Conservation (phyloP, 176 grass and related monocot genomes). For the Puya raimondii region DNA sequence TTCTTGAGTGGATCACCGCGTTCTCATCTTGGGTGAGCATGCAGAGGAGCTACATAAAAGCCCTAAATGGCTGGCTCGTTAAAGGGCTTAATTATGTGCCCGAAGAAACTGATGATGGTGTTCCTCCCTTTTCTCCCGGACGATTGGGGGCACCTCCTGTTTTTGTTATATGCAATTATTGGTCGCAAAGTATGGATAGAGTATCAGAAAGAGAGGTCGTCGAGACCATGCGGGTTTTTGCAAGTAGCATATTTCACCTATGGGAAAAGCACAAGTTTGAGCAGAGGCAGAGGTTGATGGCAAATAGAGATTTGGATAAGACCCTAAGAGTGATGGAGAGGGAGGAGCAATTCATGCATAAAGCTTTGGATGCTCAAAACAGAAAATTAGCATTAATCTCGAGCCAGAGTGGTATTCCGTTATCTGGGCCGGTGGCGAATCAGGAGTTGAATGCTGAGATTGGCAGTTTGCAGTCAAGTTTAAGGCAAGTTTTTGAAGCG, state of each 20-base stretch:
- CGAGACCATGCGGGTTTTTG: conserved; percentile 30
- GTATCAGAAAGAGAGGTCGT: conserved; percentile 34
- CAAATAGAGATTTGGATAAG: conserved; percentile 32
- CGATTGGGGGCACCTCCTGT: conserved; percentile 58
- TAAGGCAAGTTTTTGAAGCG: conserved; percentile 44
- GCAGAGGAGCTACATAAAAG: conserved; percentile 42
- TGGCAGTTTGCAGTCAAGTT: conserved; percentile 29
- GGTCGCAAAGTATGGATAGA: conserved; percentile 32
- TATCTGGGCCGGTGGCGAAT: conserved; percentile 17
- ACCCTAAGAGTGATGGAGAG: conserved; percentile 41
- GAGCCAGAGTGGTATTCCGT: conserved; percentile 19
- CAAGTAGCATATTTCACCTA: conserved; percentile 29
- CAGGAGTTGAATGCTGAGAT: conserved; percentile 4
- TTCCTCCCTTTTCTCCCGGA: conserved; percentile 53
- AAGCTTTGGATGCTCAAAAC: conserved; percentile 24
- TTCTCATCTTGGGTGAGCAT: conserved; percentile 50
- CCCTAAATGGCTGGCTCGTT: conserved; percentile 64
- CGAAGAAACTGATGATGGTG: conserved; percentile 59
- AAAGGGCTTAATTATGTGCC: conserved; percentile 49
- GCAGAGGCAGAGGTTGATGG: conserved; percentile 35
- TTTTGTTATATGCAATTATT: conserved; percentile 54
- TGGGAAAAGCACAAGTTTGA: conserved; percentile 46
- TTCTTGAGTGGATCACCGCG: conserved; percentile 33
- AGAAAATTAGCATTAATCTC: conserved; percentile 36
- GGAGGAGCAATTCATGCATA: conserved; percentile 34